Percentiles rank a stretch among this genome's conserved stretches.
These are phyloP conservation scores for Metschnikowia shivogae DNA, from an alignment of 805 yeast genomes.

Conservation along the genomic window DNA sequence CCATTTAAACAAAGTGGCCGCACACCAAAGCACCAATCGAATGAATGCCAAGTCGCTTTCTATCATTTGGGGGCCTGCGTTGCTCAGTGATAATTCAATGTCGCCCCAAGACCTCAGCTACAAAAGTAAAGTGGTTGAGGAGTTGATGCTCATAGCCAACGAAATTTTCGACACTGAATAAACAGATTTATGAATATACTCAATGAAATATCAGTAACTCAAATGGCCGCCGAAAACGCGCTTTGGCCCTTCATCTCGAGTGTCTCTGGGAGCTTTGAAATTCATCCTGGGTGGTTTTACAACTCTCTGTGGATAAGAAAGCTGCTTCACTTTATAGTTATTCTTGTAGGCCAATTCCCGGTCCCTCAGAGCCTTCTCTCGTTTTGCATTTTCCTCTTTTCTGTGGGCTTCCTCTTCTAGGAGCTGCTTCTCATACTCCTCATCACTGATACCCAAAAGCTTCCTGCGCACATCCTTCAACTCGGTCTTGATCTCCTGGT, in stretches of 20 bases:
- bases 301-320: conserved; percentile 22
- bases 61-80: conserved; percentile 92
- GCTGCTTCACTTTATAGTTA: conserved; percentile 26
- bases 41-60: conserved; percentile 82
- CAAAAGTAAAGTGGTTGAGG: conserved; percentile 78
- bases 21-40: conserved; percentile 59
- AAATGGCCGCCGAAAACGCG: conserved; percentile 11
- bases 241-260: not conserved
- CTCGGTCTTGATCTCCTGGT: conserved; percentile 27
- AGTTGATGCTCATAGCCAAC: conserved; percentile 74
- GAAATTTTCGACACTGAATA: conserved; percentile 53
- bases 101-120: conserved; percentile 71
- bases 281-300: conserved; percentile 36
- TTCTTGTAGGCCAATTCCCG: conserved; percentile 23
- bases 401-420: conserved; percentile 20
- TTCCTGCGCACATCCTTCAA: conserved; percentile 31
- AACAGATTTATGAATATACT: not conserved
- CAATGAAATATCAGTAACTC: conserved; percentile 7
- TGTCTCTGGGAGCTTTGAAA: conserved; percentile 10
- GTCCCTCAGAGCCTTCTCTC: conserved; percentile 16
- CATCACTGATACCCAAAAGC: conserved; percentile 35
- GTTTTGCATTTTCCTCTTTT: conserved; percentile 14
- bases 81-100: conserved; percentile 62
- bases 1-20: conserved; percentile 75
- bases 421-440: conserved; percentile 31